A percentile compares a stretch with the other conserved stretches of the same genome.
These are phyloP conservation scores for Trametes cinnabarina DNA, from an alignment of 768 basidiomycete species.

Conservation along the genomic window DNA sequence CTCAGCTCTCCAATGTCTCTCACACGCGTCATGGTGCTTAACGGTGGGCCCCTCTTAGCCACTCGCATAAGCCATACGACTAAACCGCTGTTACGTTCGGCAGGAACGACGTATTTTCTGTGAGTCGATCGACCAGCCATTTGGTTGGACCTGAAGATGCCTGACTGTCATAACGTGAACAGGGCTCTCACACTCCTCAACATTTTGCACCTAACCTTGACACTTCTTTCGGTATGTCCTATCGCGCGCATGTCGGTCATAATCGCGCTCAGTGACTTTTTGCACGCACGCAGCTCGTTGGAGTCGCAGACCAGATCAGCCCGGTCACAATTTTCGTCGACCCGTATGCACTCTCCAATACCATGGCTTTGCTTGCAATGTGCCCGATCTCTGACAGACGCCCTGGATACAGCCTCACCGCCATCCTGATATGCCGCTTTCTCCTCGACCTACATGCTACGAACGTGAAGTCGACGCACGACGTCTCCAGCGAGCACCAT, in stretches of 20 bases:
- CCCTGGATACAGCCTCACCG: neutral
- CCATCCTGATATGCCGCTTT: neutral
- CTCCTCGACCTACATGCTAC: neutral
- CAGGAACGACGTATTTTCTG: neutral
- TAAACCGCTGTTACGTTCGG: neutral
- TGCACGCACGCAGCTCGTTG: neutral
- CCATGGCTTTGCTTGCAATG: neutral
- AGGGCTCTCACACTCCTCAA: neutral
- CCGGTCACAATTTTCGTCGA: neutral
- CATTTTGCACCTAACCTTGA: neutral
- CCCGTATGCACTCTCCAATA: neutral
- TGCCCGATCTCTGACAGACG: neutral
- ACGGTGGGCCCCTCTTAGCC: too few relatives aligned
- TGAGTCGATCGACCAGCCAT: neutral
- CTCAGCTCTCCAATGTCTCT: neutral
- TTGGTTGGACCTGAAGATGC: neutral
- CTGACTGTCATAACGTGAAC: neutral
- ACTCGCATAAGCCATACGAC: too few relatives aligned
- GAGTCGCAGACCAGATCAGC: neutral
- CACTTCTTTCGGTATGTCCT: neutral
- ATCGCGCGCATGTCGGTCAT: neutral
- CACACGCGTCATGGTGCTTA: neutral
- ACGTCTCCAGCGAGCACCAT: neutral
- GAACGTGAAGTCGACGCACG: neutral
- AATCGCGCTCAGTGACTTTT: neutral